These are phyloP conservation scores for Coix lacrymajobi DNA, from an alignment of 176 grass and related monocot genomes.

Conservation along the genomic window DNA sequence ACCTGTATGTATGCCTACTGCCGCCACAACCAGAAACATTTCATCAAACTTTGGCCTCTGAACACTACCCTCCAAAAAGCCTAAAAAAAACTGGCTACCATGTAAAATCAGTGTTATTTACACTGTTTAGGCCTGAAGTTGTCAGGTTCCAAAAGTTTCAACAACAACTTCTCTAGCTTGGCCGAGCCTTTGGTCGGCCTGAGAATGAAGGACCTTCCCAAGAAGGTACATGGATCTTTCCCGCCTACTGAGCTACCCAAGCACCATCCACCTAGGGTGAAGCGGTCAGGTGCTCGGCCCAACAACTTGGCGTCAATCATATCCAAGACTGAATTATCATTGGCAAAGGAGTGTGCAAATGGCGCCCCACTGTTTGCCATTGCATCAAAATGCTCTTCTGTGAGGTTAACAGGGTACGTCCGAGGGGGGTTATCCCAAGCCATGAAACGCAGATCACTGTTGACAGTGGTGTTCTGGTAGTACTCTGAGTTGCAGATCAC, in stretches of 20 bases:
- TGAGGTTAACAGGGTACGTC: slow-evolving; percentile 55
- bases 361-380: slow-evolving; percentile 54
- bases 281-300: slow-evolving; percentile 30
- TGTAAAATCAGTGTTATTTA: slow-evolving; percentile 59
- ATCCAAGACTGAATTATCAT: slow-evolving; percentile 49
- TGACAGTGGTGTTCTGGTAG: slow-evolving; percentile 91
- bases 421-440: slow-evolving; percentile 69
- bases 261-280: slow-evolving; percentile 91
- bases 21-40: slow-evolving; percentile 5
- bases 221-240: slow-evolving; percentile 60
- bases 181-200: slow-evolving; percentile 43
- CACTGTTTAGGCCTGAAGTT: slow-evolving; percentile 95
- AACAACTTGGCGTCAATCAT: slow-evolving; percentile 65
- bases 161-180: slow-evolving; percentile 70
- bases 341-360: slow-evolving; percentile 59
- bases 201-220: slow-evolving; percentile 50
- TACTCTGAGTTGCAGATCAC: slow-evolving; percentile 97
- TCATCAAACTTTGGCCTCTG: background rate
- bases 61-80: slow-evolving; percentile 12
- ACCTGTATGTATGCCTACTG: background rate
- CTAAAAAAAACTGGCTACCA: slow-evolving; percentile 25
- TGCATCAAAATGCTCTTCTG: slow-evolving; percentile 45
- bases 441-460: slow-evolving; percentile 76
- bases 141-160: slow-evolving; percentile 69
- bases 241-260: slow-evolving; percentile 34